Evolutionary conservation across 305 asterid species (phyloP), one percentile per base, ranked within the genome.

Genomic region (Fraxinus paxiana): DNA sequence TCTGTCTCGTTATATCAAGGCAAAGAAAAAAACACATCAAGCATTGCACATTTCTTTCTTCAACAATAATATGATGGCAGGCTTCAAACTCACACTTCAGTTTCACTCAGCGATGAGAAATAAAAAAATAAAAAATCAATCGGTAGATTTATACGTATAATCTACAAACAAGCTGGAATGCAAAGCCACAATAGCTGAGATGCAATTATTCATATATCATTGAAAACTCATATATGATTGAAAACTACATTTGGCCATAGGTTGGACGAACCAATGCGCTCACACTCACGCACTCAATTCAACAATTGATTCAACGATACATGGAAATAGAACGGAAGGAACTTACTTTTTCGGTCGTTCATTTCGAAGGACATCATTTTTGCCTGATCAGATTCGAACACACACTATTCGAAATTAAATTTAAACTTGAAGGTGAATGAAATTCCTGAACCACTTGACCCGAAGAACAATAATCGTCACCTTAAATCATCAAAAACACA

Each of bases 281-380:
- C 72, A 73, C 6, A 63, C 12, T 46, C 72, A 28, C 38, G 20
- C 18, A 24, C 31, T 69, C 34, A 31, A 80, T 46, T n/a, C 35
- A 30, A 65, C 73, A 63, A 65, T 38, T 22, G 61, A 17, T 6
- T 38, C 13, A 26, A 41, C 18, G 10, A 79, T 15, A n/a, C 69
- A 80, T 1, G 13, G 13, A 6, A 78, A 74, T 18, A 41, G 65
- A 61, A 48, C 51, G 51, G 41, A 73, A 79, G 17, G 15, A 20
- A 80, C 96, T 85, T 81, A 91, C 96, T 92, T 79, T 91, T 92
- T 15, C 90, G 91, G 83, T 92, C 97, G 84, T 91, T 91, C 97
- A 91, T 92, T 88, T 92, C 97, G 79, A 92, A 89, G 71, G 93
- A 87, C 85, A 90, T 84, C 96, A 92, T 92, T 76, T 87, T 87